phyloP scores from a whole-genome alignment of 805 yeast genomes.

The Lipomyces yamanashiensis region DNA sequence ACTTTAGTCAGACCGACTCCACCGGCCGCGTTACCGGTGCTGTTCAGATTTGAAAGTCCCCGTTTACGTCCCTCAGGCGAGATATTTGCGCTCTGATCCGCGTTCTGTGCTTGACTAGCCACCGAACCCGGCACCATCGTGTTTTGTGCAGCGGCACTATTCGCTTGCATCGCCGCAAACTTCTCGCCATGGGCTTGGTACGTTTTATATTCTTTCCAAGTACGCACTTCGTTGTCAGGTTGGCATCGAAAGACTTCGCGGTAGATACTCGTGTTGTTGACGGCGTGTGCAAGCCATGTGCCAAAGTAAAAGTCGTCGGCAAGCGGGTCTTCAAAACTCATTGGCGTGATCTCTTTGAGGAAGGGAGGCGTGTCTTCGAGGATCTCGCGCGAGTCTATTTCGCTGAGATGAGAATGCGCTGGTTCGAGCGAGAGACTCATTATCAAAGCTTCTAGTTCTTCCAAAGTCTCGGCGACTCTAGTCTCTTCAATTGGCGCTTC shows the following conservation, averaged over 20 bases:
- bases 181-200: constrained; percentile 42
- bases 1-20: constrained; percentile 1
- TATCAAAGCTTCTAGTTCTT: constrained; percentile 6
- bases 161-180: constrained; percentile 40
- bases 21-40: constrained; percentile 10
- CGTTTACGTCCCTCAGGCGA: not conserved
- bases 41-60: not conserved
- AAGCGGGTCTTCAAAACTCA: constrained; percentile 84
- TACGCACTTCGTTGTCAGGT: constrained; percentile 88
- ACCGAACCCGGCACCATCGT: not conserved
- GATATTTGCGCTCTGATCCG: not conserved
- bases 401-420: constrained; percentile 23
- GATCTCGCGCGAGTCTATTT: constrained; percentile 49
- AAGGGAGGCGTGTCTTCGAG: constrained; percentile 50
- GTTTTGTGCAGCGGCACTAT: not conserved
- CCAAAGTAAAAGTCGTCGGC: constrained; percentile 82
- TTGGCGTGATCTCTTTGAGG: constrained; percentile 76
- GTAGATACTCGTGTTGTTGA: constrained; percentile 79
- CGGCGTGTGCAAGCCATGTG: constrained; percentile 80
- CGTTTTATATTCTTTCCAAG: constrained; percentile 85
- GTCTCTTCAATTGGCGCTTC: not conserved
- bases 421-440: constrained; percentile 23
- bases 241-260: constrained; percentile 89
- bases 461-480: not conserved
- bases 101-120: not conserved